Base-by-base conservation (phyloP, 805 yeast genomes). In the Ogataea methanolica region DNA sequence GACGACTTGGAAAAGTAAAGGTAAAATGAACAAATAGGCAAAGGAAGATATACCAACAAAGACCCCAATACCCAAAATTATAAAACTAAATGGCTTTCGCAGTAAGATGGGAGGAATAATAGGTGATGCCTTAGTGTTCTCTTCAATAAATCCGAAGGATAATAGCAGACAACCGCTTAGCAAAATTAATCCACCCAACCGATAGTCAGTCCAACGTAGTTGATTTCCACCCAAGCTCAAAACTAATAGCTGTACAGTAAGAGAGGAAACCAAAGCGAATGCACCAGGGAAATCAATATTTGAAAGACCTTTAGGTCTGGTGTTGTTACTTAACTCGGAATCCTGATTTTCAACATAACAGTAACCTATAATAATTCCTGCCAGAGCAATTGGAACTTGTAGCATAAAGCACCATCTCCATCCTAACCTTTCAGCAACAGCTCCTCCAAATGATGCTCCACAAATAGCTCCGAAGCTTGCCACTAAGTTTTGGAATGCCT, bases 401-500 rank as follows among this genome's bases (percentile, higher is more conserved):
- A 69, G 50, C 31, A 69, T 52, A 56, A 78, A 79, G 17, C 80
- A 76, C 63, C 67, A 70, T 58, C 88, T 69, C 92, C 92, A 85
- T 21, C 85, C 85, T 37, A 70, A 62, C 29, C 52, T 58, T 9
- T 68, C 68, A 14, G 82, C 70, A 42, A 80, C 65, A 37, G 73
- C 52, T 1, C 87, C 86, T 23, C 83, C 83, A 40, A 77, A 56
- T 5, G 75, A 57, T 2, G 88, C 88, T n/a, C 91, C 91, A 41
- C 74, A 61, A 2, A 82, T 79, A 2, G 85, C 81, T 5, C 96
- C 96, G 34, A 80, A 59, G 5, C 89, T 90, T 58, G 75, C 86
- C 38, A 79, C 78, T 22, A 88, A 70, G 61, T 88, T 88, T 35
- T 85, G 86, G 42, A 85, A 57, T 0, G 96, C 96, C 60, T 88